Evolutionary conservation across 2,329 filamentous ascomycete genomes (phyloP), one percentile per base, ranked within the genome.

Genomic region (Waltergamsia citrina): DNA sequence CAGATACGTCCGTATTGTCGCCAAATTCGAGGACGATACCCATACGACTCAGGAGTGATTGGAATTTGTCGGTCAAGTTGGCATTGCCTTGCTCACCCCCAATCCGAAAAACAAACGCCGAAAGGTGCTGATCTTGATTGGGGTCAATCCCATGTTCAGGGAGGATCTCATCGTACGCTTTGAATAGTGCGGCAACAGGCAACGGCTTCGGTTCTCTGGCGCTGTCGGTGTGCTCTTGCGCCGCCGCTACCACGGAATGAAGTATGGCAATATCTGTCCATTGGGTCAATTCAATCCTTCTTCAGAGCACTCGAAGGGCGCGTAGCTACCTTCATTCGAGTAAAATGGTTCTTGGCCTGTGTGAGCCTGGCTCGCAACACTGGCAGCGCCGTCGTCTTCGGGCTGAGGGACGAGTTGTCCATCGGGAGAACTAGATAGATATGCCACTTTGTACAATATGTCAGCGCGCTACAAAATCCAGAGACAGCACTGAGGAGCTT

Each of bases 71-170:
- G 41, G 75, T 67, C 19, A 93, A 63, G 5, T 68, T 68, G 22
- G 59, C 60, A 30, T 69, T 57, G 30, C 71, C 70, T 37, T 68
- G 67, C 47, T 75, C 69, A 39, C 77, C 78, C 34, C 84, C 82
- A 51, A 94, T 76, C 47, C 80, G 80, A 53, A 92, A 85, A 36
- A 94, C 60, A 47, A 93, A 78, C 41, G 81, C 75, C 43, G 86
- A 78, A 48, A 87, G 80, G 44, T 82, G 75, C 45, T 78, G 77
- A 48, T 88, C 84, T 44, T 81, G 69, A 46, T 84, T 78, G n/a
- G 76, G 69, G 38, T 85, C 71, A 42, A 85, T 63, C 35, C 77
- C 81, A 61, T 83, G 65, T 43, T 76, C 65, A 5, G 73, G 74
- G n/a, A 94, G 71, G 27, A 88, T 69, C 36, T 74, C 67, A 50